Evolutionary conservation across 345 rosid genomes (phyloP), one percentile per base, ranked within the genome.

Genomic region (Aquilaria yunnanensis): DNA sequence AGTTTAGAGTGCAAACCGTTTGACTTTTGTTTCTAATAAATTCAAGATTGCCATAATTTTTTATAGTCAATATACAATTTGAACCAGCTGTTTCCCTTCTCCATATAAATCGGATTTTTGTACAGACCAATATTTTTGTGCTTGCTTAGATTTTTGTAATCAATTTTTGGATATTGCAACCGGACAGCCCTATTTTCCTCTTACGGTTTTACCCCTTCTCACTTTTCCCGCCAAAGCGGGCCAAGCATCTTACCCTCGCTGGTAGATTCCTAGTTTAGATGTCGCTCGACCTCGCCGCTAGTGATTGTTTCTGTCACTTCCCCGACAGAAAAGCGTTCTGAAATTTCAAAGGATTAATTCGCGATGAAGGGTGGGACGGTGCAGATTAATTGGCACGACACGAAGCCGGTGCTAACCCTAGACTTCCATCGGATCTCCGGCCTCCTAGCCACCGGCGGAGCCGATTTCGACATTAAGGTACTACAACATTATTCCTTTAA

Each of bases 371-470:
- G 90, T 59, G 90, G 99, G n/a, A 90, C 97, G 3, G 75, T 93
- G 51, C 98, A 93, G 80, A 93, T 93, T 9, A 86, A 80, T 34
- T 93, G 98, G 98, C 97, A 93, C 75, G 96, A 82, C 48, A 84
- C 77, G 3, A 93, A 88, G 51, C 96, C 96, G 0, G 96, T 93
- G 6, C 68, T 90, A 57, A 77, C 97, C 87, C 89, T 93, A 60
- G 98, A 93, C 61, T 90, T 88, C 70, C 96, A 90, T 52, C 90
- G 94, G 1, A 61, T 75, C 59, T 84, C 96, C 61, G 89, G 94
- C 47, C 75, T 84, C 66, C 98, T 93, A 53, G 98, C 98, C 78
- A 87, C 96, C 70, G 97, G 92, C 73, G 98, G 98, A 64, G 96
- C 98, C 72, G 98, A 93, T 76, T 86, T 62, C 72, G 98, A 93